Percentiles rank a stretch among this genome's conserved stretches.
Conservation (phyloP, 2,329 filamentous ascomycete genomes). For the Neophaeococcomyces mojaviensis region DNA sequence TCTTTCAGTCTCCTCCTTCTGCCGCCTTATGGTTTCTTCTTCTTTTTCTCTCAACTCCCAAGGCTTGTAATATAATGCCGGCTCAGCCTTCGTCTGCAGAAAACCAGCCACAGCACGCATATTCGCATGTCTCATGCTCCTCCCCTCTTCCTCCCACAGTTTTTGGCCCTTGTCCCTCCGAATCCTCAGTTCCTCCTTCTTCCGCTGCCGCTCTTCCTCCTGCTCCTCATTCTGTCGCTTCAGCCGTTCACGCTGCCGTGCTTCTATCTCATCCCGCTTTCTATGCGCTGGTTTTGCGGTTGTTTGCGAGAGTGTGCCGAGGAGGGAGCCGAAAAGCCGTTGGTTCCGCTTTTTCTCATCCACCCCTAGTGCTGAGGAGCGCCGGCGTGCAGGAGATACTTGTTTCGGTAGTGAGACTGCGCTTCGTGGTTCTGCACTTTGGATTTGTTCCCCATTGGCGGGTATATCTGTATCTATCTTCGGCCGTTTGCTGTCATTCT, state of each 20-base stretch:
- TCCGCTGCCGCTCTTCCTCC: conserved; percentile 61
- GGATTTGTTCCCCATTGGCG: background rate
- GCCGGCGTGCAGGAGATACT: conserved; percentile 1
- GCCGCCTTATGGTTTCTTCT: conserved; percentile 61
- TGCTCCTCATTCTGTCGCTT: conserved; percentile 63
- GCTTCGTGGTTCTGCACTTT: background rate
- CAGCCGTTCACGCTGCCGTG: conserved; percentile 68
- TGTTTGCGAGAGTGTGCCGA: conserved; percentile 71
- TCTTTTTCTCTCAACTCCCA: conserved; percentile 67
- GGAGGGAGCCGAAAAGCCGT: conserved; percentile 74
- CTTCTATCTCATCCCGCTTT: conserved; percentile 72
- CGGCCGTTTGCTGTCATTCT: conserved; percentile 47
- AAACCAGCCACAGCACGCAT: conserved; percentile 65
- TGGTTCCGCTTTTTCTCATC: conserved; percentile 81
- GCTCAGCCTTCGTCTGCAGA: conserved; percentile 63
- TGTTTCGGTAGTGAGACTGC: too few relatives aligned
- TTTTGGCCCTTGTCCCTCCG: conserved; percentile 63
- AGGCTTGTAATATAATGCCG: conserved; percentile 77
- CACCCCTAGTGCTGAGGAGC: conserved; percentile 28
- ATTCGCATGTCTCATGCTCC: conserved; percentile 58
- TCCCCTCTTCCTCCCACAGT: conserved; percentile 59
- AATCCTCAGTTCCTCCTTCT: conserved; percentile 53
- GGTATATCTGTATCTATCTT: conserved; percentile 31
- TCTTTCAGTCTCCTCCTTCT: conserved; percentile 59
- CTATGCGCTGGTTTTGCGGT: conserved; percentile 50